A percentile compares a stretch with the other conserved stretches of the same genome.
phyloP scores from a whole-genome alignment of 163 green algal genomes.

The Scenedesmus sp. region DNA sequence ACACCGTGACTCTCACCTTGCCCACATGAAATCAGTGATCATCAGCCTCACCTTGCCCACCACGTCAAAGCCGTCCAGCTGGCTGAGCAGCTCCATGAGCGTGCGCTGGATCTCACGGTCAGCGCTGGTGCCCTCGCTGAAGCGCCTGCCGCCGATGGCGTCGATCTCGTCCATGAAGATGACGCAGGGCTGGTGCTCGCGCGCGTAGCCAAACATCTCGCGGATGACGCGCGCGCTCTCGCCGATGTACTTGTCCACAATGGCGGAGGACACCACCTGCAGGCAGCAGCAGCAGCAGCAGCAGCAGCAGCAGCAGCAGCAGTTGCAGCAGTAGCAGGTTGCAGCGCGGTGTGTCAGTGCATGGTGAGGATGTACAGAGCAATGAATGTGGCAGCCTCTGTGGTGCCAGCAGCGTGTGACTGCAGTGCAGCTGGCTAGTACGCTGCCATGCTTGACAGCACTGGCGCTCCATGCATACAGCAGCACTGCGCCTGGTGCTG shows the following conservation, averaged over 20 bases:
- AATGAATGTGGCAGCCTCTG: no score
- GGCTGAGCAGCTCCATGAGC: slow-evolving; percentile 99
- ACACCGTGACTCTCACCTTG: neutral
- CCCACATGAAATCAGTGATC: no score
- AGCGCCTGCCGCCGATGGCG: slow-evolving; percentile 96
- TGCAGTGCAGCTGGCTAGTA: neutral
- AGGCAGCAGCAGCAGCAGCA: neutral
- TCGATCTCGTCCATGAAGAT: slow-evolving; percentile 99
- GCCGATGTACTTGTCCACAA: slow-evolving; percentile 99
- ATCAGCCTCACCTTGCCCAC: slow-evolving; percentile 86
- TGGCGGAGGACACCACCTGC: slow-evolving; percentile 95
- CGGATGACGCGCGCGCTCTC: slow-evolving; percentile 94
- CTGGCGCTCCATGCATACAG: neutral
- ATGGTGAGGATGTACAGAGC: no score
- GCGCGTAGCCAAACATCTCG: slow-evolving; percentile 98
- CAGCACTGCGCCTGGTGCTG: neutral
- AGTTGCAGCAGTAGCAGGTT: neutral
- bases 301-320: neutral
- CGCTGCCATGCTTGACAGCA: neutral
- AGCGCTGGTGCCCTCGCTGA: slow-evolving; percentile 96
- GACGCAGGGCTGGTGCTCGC: slow-evolving; percentile 98
- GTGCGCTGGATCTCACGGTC: slow-evolving; percentile 99
- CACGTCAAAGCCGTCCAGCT: slow-evolving; percentile 99
- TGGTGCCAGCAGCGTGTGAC: neutral
- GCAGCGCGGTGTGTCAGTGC: no score